Evolutionary conservation across 257 asterid genomes (phyloP).

Genomic region (Nyctanthes arbortristis): DNA sequence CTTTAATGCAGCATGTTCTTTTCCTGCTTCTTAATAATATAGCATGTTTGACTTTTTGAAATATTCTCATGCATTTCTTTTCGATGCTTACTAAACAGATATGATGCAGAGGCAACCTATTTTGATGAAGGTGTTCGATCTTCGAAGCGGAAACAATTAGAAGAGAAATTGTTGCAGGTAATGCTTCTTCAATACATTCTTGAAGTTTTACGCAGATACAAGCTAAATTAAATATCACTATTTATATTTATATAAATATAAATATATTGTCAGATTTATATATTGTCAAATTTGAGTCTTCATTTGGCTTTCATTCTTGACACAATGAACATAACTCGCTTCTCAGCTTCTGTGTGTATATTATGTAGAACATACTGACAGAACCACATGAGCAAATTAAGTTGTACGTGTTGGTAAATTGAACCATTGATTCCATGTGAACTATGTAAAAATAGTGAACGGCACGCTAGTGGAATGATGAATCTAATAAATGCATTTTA

Average conservation of each 20-base stretch:
- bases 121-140: slow-evolving; percentile 92
- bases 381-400: neutral
- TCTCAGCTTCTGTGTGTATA: neutral
- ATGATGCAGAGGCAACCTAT: slow-evolving; percentile 84
- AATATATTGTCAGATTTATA: too few relatives aligned
- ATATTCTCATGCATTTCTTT: neutral
- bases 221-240: neutral
- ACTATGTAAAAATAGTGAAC: neutral
- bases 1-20: neutral
- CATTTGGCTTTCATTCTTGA: neutral
- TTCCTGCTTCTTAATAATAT: neutral
- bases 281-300: neutral
- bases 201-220: neutral
- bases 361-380: neutral
- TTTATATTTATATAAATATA: too few relatives aligned
- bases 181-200: slow-evolving; percentile 19
- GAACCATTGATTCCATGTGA: neutral
- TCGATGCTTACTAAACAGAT: slow-evolving; percentile 46
- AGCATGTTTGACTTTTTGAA: neutral
- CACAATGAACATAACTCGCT: neutral
- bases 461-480: neutral
- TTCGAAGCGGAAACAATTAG: slow-evolving; percentile 82
- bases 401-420: neutral
- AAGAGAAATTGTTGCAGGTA: slow-evolving; percentile 95
- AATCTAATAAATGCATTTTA: neutral